phyloP scores from a whole-genome alignment of 306 rosid species.

The Lathyrus tuberosus region DNA sequence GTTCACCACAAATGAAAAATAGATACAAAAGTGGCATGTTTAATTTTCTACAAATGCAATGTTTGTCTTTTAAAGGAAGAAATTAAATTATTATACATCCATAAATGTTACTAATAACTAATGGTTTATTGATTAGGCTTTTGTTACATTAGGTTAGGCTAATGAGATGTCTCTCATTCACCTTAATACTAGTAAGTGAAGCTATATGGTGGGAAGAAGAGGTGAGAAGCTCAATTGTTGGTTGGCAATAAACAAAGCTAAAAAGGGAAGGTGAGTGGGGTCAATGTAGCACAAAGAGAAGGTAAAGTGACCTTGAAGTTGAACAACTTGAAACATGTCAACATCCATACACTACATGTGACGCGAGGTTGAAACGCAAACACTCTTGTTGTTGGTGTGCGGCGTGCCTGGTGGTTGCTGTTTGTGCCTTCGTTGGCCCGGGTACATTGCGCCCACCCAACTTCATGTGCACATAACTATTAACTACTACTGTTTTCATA shows the following conservation, averaged over 20 bases:
- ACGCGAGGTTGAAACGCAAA: too few species aligned
- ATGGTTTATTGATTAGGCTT: too few species aligned
- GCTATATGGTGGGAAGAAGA: conserved; percentile 51
- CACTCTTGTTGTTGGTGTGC: background rate
- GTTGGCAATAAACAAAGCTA: conserved; percentile 44
- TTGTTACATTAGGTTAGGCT: background rate
- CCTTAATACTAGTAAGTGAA: too few species aligned
- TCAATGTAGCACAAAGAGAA: too few species aligned
- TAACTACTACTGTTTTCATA: too few species aligned
- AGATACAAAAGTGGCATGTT: background rate
- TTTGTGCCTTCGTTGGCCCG: conserved; percentile 11
- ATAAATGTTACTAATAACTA: background rate
- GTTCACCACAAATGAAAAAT: conserved; percentile 29
- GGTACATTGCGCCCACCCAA: conserved; percentile 3
- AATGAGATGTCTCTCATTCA: too few species aligned
- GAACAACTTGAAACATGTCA: conserved; percentile 14
- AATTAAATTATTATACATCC: background rate
- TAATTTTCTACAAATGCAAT: too few species aligned
- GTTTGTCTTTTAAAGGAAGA: too few species aligned
- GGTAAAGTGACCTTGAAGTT: too few species aligned
- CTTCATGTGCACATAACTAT: conserved; percentile 15
- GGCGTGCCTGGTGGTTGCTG: conserved; percentile 27
- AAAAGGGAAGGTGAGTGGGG: conserved; percentile 39
- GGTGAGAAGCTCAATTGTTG: conserved; percentile 48
- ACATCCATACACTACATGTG: conserved; percentile 28